Evolutionary conservation across 1,284 basidiomycete species (phyloP).

Genomic region (Boletus semigastroideus): DNA sequence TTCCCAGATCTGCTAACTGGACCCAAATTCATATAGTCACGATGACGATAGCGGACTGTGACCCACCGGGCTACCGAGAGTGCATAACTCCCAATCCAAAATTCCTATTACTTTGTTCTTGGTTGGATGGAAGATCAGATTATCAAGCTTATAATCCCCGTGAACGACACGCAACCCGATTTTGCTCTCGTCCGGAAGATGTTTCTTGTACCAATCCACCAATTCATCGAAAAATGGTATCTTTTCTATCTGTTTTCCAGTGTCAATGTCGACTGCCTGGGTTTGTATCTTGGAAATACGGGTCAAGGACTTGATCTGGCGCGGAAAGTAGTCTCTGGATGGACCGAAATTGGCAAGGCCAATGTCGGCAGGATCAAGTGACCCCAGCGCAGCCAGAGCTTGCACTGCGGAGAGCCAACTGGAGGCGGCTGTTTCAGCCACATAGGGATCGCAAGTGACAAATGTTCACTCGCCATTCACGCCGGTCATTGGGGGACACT

Average conservation of each 20-base stretch:
- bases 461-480: conserved; percentile 58
- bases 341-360: conserved; percentile 82
- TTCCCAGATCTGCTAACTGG: conserved; percentile 90
- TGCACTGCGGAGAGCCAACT: conserved; percentile 31
- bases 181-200: conserved; percentile 75
- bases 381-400: conserved; percentile 50
- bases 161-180: conserved; percentile 82
- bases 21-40: conserved; percentile 1
- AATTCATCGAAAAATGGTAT: conserved; percentile 77
- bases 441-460: neutral
- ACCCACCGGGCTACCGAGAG: conserved; percentile 80
- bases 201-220: conserved; percentile 71
- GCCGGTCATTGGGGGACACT: conserved; percentile 58
- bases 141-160: conserved; percentile 97
- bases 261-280: conserved; percentile 61
- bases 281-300: conserved; percentile 77
- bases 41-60: neutral
- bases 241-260: conserved; percentile 56
- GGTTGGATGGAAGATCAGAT: conserved; percentile 91
- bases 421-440: neutral
- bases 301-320: conserved; percentile 86
- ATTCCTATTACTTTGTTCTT: conserved; percentile 93
- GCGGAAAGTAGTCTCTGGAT: conserved; percentile 80
- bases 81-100: conserved; percentile 96
- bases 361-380: conserved; percentile 65